These are phyloP conservation scores for Lactuca saligna DNA, from an alignment of 129 eudicot genomes.

Conservation along the genomic window DNA sequence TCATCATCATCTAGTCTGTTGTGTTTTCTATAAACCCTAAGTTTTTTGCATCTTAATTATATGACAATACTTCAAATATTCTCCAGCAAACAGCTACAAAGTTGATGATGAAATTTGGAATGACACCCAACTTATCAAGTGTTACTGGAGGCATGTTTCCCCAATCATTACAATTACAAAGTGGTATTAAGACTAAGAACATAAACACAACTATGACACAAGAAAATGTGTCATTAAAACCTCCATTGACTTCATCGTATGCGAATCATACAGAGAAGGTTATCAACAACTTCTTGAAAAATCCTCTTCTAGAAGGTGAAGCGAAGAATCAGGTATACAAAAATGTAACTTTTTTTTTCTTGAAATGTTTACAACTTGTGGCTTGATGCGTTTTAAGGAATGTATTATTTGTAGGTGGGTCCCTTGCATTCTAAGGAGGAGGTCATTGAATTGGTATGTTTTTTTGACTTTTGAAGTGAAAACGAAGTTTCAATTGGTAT, in stretches of 20 bases:
- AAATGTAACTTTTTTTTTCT: neutral
- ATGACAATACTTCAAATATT: conserved; percentile 1
- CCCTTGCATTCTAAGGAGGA: conserved; percentile 54
- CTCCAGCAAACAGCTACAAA: conserved; percentile 52
- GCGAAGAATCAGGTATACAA: conserved; percentile 42
- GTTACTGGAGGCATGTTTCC: conserved; percentile 56
- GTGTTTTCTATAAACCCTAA: neutral
- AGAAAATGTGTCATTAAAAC: conserved; percentile 25
- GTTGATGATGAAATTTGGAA: conserved; percentile 68
- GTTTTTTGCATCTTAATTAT: conserved; percentile 25
- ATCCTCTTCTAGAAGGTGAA: conserved; percentile 54
- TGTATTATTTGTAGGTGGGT: conserved; percentile 48
- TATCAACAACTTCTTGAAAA: conserved; percentile 56
- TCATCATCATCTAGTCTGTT: neutral
- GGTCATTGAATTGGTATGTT: conserved; percentile 73
- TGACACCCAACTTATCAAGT: conserved; percentile 43
- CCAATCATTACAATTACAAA: conserved; percentile 55
- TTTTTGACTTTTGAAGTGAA: neutral
- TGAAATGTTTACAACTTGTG: no score
- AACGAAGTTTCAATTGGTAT: neutral
- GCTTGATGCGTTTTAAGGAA: neutral
- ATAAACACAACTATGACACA: conserved; percentile 24
- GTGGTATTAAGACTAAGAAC: conserved; percentile 33
- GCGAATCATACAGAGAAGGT: conserved; percentile 63
- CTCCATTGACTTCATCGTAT: conserved; percentile 26